These are phyloP conservation scores for Amniculicola lignicola DNA, from an alignment of 495 filamentous ascomycete genomes.

Conservation along the genomic window DNA sequence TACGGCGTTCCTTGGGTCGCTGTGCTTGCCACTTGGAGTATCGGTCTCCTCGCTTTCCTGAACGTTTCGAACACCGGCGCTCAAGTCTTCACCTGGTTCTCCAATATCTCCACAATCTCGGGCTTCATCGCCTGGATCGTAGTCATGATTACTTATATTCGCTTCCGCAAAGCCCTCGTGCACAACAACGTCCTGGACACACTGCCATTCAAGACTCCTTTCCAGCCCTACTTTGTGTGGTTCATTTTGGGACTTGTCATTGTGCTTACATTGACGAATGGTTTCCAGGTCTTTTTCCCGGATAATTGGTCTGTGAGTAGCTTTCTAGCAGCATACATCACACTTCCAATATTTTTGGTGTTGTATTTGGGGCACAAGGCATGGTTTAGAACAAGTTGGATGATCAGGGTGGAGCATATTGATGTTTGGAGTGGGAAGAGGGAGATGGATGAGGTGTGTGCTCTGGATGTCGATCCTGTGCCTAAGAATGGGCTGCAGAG, in stretches of 20 bases:
- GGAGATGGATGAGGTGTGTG: slow-evolving; percentile 39
- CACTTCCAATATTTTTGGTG: slow-evolving; percentile 37
- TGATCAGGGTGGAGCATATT: slow-evolving; percentile 23
- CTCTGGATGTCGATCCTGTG: slow-evolving; percentile 27
- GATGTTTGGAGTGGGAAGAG: slow-evolving; percentile 34
- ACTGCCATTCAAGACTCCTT: slow-evolving; percentile 25
- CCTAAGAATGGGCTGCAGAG: slow-evolving; percentile 35
- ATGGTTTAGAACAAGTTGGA: slow-evolving; percentile 23
- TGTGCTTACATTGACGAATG: slow-evolving; percentile 38
- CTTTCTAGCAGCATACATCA: slow-evolving; percentile 39
- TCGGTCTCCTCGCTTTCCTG: slow-evolving; percentile 27
- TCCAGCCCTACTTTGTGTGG: slow-evolving; percentile 30
- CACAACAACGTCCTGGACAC: slow-evolving; percentile 40
- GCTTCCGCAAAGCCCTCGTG: slow-evolving; percentile 48
- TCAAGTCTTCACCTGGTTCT: slow-evolving; percentile 33
- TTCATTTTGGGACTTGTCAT: slow-evolving; percentile 13
- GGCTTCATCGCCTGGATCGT: slow-evolving; percentile 41
- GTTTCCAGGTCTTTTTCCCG: slow-evolving; percentile 41
- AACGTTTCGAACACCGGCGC: slow-evolving; percentile 28
- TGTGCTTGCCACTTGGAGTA: slow-evolving; percentile 24
- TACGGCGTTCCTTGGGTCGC: slow-evolving; percentile 28
- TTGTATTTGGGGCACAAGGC: slow-evolving; percentile 39
- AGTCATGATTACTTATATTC: slow-evolving; percentile 39
- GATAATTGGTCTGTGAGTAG: slow-evolving; percentile 35
- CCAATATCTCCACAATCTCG: slow-evolving; percentile 37